Evolutionary conservation across 768 basidiomycete species (phyloP), one percentile per base, ranked within the genome.

Genomic region (Leucosporidium yakuticum): DNA sequence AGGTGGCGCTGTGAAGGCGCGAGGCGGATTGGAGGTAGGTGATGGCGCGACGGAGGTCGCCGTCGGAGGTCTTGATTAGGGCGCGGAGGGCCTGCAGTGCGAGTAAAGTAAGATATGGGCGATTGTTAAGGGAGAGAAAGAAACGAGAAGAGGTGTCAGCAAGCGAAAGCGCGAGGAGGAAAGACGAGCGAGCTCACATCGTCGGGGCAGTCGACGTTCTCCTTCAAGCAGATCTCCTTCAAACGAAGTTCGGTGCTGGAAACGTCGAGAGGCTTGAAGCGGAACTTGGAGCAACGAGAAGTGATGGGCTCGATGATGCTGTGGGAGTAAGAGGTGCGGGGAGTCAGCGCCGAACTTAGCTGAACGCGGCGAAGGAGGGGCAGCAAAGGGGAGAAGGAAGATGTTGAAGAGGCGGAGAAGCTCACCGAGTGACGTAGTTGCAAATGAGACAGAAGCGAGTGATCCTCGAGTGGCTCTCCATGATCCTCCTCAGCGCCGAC

Each of bases 301-400:
- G 96, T 91, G 31, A 99, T 84, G 0, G 96, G 96, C 77, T 99
- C 96, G 64, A 99, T 99, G 69, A 99, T 99, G 73, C 95, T 99
- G 71, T 44, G 6, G 56, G 54, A 12, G 9, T 31, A n/a, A 47
- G 11, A 15, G 50, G 23, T 2, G 21, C 20, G 7, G 50, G 2
- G 23, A 21, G 21, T 51, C 15, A 51, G 50, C 50, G 50, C 12
- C 39, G 8, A 44, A 15, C 11, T 44, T 12, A 36, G 5, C 6
- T 44, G 21, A n/a, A 25, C 53, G 31, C 19, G 21, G 15, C 17
- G 21, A 17, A 39, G 21, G 62, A 4, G 15, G n/a, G 14, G 7
- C 44, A 5, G 17, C 6, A 14, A 11, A 48, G 20, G 29, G 8
- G 44, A 12, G n/a, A 49, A 65, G 5, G n/a, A 39, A 36, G 23